Base-by-base conservation (phyloP, 306 rosid genomes). In the Dalbergia oliveri region DNA sequence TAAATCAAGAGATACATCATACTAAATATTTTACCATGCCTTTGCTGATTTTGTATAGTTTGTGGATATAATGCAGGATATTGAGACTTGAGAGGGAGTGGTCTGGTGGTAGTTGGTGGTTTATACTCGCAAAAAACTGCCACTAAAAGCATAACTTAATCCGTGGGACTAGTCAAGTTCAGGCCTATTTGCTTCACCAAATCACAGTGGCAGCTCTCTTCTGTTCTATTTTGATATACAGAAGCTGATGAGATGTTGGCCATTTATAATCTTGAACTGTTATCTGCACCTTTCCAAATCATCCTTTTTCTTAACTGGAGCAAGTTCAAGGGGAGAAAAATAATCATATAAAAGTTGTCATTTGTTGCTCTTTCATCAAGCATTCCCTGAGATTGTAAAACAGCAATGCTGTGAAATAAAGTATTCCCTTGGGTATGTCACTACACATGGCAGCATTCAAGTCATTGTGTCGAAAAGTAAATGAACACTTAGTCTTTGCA, bases 21-120 rank as follows among this genome's bases (percentile, higher is more conserved):
- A 9, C 35, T 5, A 69, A 50, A 39, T 23, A 14, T 53, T 37
- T 4, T 62, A 51, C 41, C 18, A 57, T 47, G n/a, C n/a, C 0
- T 44, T n/a, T 11, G 4, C 63, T 7, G 4, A 45, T 23, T 47
- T 47, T 75, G 23, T 16, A 11, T 35, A 43, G 53, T 49, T 44
- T 54, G 13, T 53, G 63, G 56, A 56, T 66, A 37, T 69, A 83
- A 84, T 91, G 92, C 92, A 94, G 97, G 98, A 80, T 90, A 81
- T 21, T 21, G 23, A 21, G 23, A 21, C 23, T 47, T 94, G 79
- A 94, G 89, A 80, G 98, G 98, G 8, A 85, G 15, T n/a, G 98
- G 97, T 51, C 97, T 91, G 54, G 91, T 87, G 69, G 97, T 88
- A 11, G 80, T 88, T 39, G 92, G 97, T 3, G 97, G 89, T 83